Evolutionary conservation across 1,284 basidiomycete genomes (phyloP).

Genomic region (Volvariella volvacea): DNA sequence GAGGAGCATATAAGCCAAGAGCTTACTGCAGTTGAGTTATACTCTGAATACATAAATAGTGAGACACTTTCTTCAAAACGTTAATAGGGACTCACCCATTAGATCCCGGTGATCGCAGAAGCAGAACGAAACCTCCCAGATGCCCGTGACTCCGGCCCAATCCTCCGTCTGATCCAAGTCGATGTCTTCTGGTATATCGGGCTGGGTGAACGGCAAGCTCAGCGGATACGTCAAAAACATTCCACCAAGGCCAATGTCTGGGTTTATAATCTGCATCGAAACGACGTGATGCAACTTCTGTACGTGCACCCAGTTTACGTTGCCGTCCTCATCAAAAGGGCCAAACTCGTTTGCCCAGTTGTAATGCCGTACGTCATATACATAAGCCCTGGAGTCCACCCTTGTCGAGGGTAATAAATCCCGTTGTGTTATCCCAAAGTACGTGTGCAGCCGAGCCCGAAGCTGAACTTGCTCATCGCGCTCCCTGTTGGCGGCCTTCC

Average conservation of each 20-base stretch:
- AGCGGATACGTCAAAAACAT: slow-evolving; percentile 24
- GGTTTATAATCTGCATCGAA: slow-evolving; percentile 32
- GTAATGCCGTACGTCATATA: slow-evolving; percentile 58
- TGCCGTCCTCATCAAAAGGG: slow-evolving; percentile 41
- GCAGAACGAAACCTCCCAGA: slow-evolving; percentile 56
- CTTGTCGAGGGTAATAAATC: slow-evolving; percentile 29
- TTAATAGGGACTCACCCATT: slow-evolving; percentile 35
- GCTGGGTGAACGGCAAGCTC: slow-evolving; percentile 49
- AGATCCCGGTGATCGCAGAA: slow-evolving; percentile 64
- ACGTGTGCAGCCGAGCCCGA: slow-evolving; percentile 43
- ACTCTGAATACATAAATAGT: too few relatives aligned
- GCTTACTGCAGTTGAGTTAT: background rate
- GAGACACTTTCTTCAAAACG: background rate
- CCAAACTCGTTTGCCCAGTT: slow-evolving; percentile 44
- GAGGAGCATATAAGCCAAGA: background rate
- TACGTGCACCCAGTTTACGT: slow-evolving; percentile 58
- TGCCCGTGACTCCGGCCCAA: slow-evolving; percentile 58
- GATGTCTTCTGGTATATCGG: slow-evolving; percentile 31
- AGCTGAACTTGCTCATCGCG: slow-evolving; percentile 25
- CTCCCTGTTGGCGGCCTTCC: slow-evolving; percentile 11
- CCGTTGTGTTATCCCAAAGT: slow-evolving; percentile 42
- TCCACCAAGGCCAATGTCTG: background rate
- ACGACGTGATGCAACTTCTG: slow-evolving; percentile 50
- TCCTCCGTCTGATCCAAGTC: slow-evolving; percentile 40
- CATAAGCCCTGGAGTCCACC: slow-evolving; percentile 40